A percentile compares a stretch with the other conserved stretches of the same genome.
These are phyloP conservation scores for Vaccinium macrocarpon DNA, from an alignment of 148 eudicot genomes.

Conservation along the genomic window DNA sequence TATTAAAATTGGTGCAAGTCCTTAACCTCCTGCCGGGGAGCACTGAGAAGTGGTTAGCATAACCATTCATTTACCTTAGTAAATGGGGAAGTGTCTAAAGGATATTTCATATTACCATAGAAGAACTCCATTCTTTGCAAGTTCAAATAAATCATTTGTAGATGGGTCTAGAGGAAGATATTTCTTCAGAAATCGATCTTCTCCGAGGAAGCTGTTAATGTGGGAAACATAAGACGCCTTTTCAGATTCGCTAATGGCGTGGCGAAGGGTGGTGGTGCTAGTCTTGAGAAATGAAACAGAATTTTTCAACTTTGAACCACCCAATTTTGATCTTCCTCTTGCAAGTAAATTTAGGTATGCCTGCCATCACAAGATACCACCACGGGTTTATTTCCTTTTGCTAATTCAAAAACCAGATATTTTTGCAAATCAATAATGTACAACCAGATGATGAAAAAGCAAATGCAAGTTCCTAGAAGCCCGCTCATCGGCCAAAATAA, in stretches of 20 bases:
- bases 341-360: slow-evolving; percentile 61
- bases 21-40: background rate
- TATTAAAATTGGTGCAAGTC: background rate
- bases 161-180: slow-evolving; percentile 76
- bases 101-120: slow-evolving; percentile 53
- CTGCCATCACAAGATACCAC: slow-evolving; percentile 34
- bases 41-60: background rate
- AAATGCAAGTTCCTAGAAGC: background rate
- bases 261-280: slow-evolving; percentile 77
- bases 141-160: slow-evolving; percentile 64
- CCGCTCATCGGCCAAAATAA: background rate
- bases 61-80: background rate
- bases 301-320: slow-evolving; percentile 42
- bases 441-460: background rate
- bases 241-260: slow-evolving; percentile 80
- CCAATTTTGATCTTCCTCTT: slow-evolving; percentile 50
- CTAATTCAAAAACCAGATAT: background rate
- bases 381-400: background rate
- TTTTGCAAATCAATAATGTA: background rate
- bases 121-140: slow-evolving; percentile 84
- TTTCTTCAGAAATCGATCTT: slow-evolving; percentile 66
- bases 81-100: background rate
- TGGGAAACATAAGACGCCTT: slow-evolving; percentile 74
- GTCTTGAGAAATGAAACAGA: slow-evolving; percentile 76
- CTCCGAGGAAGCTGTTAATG: slow-evolving; percentile 64